Percentiles rank a stretch among this genome's conserved stretches.
Evolutionary conservation across 331 rosid genomes (phyloP).

Genomic region (Prunus yedoensis): DNA sequence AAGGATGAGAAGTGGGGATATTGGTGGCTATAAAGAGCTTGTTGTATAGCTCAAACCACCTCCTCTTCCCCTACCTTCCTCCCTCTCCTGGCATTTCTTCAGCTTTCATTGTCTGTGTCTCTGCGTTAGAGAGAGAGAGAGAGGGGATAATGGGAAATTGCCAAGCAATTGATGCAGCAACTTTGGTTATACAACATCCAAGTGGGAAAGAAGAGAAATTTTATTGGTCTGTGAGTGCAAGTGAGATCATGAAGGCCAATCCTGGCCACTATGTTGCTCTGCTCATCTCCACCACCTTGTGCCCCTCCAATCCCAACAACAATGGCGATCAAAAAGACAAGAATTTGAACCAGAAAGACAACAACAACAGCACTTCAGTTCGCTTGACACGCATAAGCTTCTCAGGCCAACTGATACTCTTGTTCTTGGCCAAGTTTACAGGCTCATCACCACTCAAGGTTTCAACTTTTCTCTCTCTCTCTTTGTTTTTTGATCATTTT

Average conservation of each 20-base stretch:
- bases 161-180: constrained; percentile 93
- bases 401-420: constrained; percentile 85
- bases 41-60: constrained; percentile 27
- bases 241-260: constrained; percentile 77
- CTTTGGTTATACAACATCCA: constrained; percentile 77
- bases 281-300: constrained; percentile 79
- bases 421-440: constrained; percentile 87
- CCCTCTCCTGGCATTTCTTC: neutral
- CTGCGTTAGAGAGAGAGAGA: constrained; percentile 2
- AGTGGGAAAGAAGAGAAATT: constrained; percentile 79
- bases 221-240: constrained; percentile 73
- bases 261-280: constrained; percentile 97
- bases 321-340: constrained; percentile 17
- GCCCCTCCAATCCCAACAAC: constrained; percentile 39
- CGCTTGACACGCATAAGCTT: constrained; percentile 86
- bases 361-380: constrained; percentile 32
- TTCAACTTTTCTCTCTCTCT: neutral
- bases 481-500: neutral
- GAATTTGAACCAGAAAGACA: constrained; percentile 7
- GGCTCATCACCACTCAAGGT: constrained; percentile 89
- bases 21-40: constrained; percentile 48
- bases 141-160: constrained; percentile 84
- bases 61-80: constrained; percentile 23
- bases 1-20: constrained; percentile 15
- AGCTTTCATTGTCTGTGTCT: neutral